A percentile compares a stretch with the other conserved stretches of the same genome.
phyloP scores from a whole-genome alignment of 495 filamentous ascomycete genomes.

The Staphylotrichum tortipilum region DNA sequence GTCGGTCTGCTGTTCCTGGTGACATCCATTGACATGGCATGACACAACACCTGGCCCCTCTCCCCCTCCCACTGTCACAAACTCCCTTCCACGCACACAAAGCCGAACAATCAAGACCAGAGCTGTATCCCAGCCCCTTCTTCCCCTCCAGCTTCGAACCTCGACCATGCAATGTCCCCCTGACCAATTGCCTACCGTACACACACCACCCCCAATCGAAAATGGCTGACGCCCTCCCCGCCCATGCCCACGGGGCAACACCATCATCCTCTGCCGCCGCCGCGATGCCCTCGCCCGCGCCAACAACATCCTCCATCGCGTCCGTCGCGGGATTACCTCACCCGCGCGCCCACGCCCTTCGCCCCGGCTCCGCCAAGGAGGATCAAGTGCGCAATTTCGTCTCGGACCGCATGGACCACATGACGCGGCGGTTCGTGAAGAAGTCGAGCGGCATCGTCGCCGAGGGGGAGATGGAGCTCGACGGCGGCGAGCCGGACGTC shows the following conservation, averaged over 20 bases:
- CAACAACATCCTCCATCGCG: conserved; percentile 36
- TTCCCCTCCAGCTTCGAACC: no score
- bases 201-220: conserved; percentile 10
- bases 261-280: conserved; percentile 38
- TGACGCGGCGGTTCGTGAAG: conserved; percentile 66
- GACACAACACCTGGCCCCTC: no score
- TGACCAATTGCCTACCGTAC: background rate
- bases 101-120: no score
- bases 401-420: conserved; percentile 50
- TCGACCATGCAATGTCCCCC: conserved; percentile 19
- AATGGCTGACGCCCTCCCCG: conserved; percentile 26
- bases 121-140: background rate
- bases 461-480: no score
- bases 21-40: no score
- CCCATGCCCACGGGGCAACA: conserved; percentile 28
- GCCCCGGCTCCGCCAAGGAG: conserved; percentile 67
- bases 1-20: no score
- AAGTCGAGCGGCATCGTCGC: conserved; percentile 49
- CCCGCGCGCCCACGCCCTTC: conserved; percentile 55
- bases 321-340: conserved; percentile 47
- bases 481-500: no score
- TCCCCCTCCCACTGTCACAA: no score
- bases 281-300: conserved; percentile 54
- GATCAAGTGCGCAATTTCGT: conserved; percentile 63
- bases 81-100: no score